Evolutionary conservation across 2,329 filamentous ascomycete species (phyloP).

Genomic region (Phialocephala subalpina): DNA sequence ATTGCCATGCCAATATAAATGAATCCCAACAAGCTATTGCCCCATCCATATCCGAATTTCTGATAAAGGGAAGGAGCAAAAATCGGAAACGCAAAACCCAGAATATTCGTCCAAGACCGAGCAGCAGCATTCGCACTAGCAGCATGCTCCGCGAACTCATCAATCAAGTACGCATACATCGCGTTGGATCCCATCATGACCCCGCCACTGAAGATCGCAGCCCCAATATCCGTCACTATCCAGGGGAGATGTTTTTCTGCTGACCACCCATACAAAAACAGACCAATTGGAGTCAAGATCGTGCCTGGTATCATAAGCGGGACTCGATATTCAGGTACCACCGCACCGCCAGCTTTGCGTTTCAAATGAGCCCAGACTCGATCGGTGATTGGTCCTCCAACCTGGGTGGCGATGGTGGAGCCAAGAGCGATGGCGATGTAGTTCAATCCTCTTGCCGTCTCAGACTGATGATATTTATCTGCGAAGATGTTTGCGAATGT

Average conservation of each 20-base stretch:
- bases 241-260: constrained; percentile 57
- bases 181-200: constrained; percentile 39
- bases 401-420: constrained; percentile 51
- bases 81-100: constrained; percentile 46
- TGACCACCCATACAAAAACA: constrained; percentile 65
- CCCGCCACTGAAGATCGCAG: constrained; percentile 55
- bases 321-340: constrained; percentile 69
- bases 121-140: constrained; percentile 48
- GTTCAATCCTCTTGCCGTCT: constrained; percentile 63
- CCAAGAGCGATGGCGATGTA: constrained; percentile 51
- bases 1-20: constrained; percentile 57
- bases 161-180: constrained; percentile 57
- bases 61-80: constrained; percentile 42
- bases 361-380: constrained; percentile 21
- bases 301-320: constrained; percentile 63
- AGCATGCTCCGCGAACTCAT: constrained; percentile 50
- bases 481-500: constrained; percentile 67
- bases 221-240: constrained; percentile 63
- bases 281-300: constrained; percentile 60
- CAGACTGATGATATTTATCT: constrained; percentile 58
- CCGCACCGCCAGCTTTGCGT: constrained; percentile 56
- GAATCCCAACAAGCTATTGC: constrained; percentile 44
- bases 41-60: constrained; percentile 45
- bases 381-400: constrained; percentile 42
- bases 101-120: constrained; percentile 15